Evolutionary conservation across 129 eudicot species (phyloP).

Genomic region (Flaveria robusta): DNA sequence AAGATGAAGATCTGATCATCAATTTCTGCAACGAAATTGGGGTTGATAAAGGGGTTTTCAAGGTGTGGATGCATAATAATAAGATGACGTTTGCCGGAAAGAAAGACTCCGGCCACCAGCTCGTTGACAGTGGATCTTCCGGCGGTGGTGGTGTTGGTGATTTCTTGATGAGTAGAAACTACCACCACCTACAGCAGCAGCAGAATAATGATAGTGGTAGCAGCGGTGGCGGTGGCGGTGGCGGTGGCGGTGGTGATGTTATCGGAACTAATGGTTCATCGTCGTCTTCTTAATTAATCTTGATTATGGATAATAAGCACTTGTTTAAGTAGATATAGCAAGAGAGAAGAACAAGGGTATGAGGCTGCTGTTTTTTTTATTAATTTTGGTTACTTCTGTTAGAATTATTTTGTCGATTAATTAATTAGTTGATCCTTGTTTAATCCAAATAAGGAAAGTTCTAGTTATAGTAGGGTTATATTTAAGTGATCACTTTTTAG

Average conservation of each 20-base stretch:
- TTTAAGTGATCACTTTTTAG: slow-evolving; percentile 22
- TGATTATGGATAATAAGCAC: slow-evolving; percentile 24
- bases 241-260: slow-evolving; percentile 31
- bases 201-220: neutral
- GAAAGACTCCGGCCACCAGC: slow-evolving; percentile 33
- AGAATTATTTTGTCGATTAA: slow-evolving; percentile 32
- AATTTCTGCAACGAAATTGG: slow-evolving; percentile 63
- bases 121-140: slow-evolving; percentile 29
- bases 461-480: slow-evolving; percentile 15
- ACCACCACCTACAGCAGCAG: neutral
- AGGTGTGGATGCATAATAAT: slow-evolving; percentile 93
- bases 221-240: too few relatives aligned
- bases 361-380: slow-evolving; percentile 27
- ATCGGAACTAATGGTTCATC: slow-evolving; percentile 66
- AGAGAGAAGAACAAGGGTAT: slow-evolving; percentile 32
- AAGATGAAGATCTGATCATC: slow-evolving; percentile 51
- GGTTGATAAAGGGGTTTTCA: slow-evolving; percentile 70
- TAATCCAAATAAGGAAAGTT: slow-evolving; percentile 42
- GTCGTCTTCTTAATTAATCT: slow-evolving; percentile 55
- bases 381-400: slow-evolving; percentile 16
- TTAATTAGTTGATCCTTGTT: slow-evolving; percentile 34
- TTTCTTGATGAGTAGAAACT: slow-evolving; percentile 19
- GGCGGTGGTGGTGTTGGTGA: slow-evolving; percentile 24
- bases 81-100: slow-evolving; percentile 62
- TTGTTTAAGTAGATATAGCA: slow-evolving; percentile 35